These are phyloP conservation scores for Zygosaccharomyces kombuchaensis DNA, from an alignment of 805 yeast genomes.

Conservation along the genomic window DNA sequence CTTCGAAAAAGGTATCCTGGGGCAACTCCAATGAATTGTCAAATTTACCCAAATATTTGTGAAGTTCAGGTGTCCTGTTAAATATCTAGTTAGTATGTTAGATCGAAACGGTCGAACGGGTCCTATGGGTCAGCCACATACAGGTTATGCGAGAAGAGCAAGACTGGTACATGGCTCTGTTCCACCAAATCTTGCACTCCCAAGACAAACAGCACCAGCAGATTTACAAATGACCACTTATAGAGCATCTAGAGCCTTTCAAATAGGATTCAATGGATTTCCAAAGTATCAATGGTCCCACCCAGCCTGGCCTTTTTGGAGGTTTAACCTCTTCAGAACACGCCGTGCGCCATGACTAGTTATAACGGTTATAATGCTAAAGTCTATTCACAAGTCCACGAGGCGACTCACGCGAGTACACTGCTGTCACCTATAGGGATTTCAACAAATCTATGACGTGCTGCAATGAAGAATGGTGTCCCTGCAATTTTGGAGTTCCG, in stretches of 20 bases:
- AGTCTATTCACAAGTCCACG: not conserved
- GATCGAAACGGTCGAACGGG: not conserved
- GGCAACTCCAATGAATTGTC: constrained; percentile 20
- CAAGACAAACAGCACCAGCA: not conserved
- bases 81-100: constrained; percentile 4
- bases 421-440: not conserved
- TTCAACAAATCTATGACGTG: constrained; percentile 8
- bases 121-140: constrained; percentile 5
- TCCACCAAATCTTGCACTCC: constrained; percentile 2
- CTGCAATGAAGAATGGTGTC: constrained; percentile 3
- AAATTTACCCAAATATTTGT: constrained; percentile 20
- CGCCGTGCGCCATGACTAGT: not conserved
- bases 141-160: constrained; percentile 20
- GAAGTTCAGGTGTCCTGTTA: constrained; percentile 24
- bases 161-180: constrained; percentile 18
- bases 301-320: not conserved
- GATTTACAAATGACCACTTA: constrained; percentile 1
- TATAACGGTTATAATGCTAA: not conserved
- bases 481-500: not conserved
- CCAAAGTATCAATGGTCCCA: not conserved
- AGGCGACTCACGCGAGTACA: not conserved
- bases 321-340: not conserved
- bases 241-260: not conserved
- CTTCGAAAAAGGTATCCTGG: constrained; percentile 25
- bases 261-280: not conserved